phyloP scores from a whole-genome alignment of 2,329 filamentous ascomycete species.

The Aspergillus brasiliensis region DNA sequence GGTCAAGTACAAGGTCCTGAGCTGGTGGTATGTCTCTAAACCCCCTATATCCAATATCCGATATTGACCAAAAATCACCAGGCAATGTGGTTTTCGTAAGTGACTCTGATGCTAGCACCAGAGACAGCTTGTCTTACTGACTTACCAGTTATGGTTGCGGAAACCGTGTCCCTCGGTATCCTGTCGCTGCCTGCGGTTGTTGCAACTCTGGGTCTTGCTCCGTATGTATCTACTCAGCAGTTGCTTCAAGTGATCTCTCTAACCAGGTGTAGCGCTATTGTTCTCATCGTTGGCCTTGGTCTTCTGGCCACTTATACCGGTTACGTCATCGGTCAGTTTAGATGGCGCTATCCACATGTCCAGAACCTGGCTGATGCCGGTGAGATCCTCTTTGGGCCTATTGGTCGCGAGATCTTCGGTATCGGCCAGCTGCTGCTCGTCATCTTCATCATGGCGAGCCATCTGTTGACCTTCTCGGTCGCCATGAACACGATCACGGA shows the following conservation, averaged over 20 bases:
- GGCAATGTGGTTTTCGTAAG: slow-evolving; percentile 44
- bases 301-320: slow-evolving; percentile 59
- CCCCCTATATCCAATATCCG: background rate
- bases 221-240: slow-evolving; percentile 31
- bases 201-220: slow-evolving; percentile 54
- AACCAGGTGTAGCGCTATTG: slow-evolving; percentile 30
- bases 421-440: slow-evolving; percentile 63
- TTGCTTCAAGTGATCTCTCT: background rate
- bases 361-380: slow-evolving; percentile 68
- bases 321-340: slow-evolving; percentile 60
- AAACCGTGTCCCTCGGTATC: slow-evolving; percentile 58
- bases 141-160: slow-evolving; percentile 54
- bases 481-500: slow-evolving; percentile 64
- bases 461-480: slow-evolving; percentile 67
- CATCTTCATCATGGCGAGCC: slow-evolving; percentile 67
- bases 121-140: slow-evolving; percentile 2
- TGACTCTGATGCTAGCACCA: background rate
- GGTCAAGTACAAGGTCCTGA: slow-evolving; percentile 52
- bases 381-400: slow-evolving; percentile 59
- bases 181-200: slow-evolving; percentile 56
- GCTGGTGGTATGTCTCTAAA: slow-evolving; percentile 38
- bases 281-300: slow-evolving; percentile 56
- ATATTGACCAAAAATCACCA: slow-evolving; percentile 12
- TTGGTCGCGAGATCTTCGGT: slow-evolving; percentile 63
- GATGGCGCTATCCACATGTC: slow-evolving; percentile 56